Conservation (phyloP, 305 asterid species). For the Ilex paraguariensis region DNA sequence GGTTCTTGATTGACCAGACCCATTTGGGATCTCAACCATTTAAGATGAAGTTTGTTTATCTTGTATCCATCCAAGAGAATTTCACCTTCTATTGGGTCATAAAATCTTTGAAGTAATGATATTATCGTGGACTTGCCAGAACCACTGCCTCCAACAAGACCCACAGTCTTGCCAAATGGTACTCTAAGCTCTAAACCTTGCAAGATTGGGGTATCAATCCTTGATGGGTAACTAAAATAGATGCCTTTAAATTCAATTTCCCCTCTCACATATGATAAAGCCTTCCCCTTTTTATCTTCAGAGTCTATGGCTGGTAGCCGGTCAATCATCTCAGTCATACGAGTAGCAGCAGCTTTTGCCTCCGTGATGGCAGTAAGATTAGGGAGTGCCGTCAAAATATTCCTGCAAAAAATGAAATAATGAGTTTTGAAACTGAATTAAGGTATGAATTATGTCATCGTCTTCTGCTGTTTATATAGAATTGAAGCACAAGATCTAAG, state of each 20-base stretch:
- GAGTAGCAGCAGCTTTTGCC: conserved; percentile 66
- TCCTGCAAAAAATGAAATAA: conserved; percentile 31
- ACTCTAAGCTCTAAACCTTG: conserved; percentile 54
- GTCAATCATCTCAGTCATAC: conserved; percentile 75
- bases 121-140: conserved; percentile 67
- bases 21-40: conserved; percentile 78
- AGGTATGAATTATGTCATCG: neutral
- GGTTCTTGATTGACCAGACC: conserved; percentile 85
- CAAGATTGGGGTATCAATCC: conserved; percentile 53
- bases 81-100: conserved; percentile 68
- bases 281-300: conserved; percentile 72
- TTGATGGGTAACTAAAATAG: conserved; percentile 68
- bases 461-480: neutral
- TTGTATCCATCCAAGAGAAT: conserved; percentile 63
- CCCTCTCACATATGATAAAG: conserved; percentile 69
- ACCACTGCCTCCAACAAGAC: conserved; percentile 76
- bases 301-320: conserved; percentile 51
- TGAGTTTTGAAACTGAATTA: neutral
- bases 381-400: conserved; percentile 71
- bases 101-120: conserved; percentile 60
- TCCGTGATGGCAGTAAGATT: conserved; percentile 77
- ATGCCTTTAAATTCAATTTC: conserved; percentile 65
- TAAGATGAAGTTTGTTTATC: conserved; percentile 63
- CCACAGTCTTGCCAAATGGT: conserved; percentile 59
- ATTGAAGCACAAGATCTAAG: neutral